A percentile compares a stretch with the other conserved stretches of the same genome.
phyloP scores from a whole-genome alignment of 139 green algal species.

The Coelastrella sp. region DNA sequence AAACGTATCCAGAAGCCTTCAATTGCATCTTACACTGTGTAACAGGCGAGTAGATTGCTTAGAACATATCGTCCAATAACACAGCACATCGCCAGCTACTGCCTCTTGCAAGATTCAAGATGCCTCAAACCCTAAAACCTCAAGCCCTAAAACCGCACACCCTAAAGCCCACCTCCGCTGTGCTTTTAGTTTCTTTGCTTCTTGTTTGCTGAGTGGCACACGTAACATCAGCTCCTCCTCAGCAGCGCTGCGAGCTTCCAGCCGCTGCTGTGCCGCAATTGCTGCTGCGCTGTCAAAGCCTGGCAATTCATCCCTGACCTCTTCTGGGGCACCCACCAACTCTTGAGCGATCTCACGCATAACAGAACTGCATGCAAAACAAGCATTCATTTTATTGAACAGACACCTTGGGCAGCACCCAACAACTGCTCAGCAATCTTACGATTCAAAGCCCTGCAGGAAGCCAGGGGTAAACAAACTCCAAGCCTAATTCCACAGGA shows the following conservation, averaged over 20 bases:
- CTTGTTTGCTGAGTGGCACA: slow-evolving; percentile 85
- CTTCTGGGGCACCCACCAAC: slow-evolving; percentile 83
- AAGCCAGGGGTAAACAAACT: no score
- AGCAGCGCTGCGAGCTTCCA: slow-evolving; percentile 79
- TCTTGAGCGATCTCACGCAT: slow-evolving; percentile 78
- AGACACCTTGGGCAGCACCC: no score
- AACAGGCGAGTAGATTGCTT: no score
- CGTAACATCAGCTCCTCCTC: slow-evolving; percentile 95
- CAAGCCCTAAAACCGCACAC: no score
- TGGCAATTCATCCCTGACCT: slow-evolving; percentile 69
- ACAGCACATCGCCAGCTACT: no score
- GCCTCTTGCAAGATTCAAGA: no score
- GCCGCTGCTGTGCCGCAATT: slow-evolving; percentile 70
- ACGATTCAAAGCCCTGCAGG: no score
- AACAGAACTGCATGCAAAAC: slow-evolving; percentile 60
- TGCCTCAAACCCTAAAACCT: background rate
- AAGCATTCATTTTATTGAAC: background rate
- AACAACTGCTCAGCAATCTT: no score
- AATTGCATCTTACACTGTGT: no score
- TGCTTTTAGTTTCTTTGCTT: slow-evolving; percentile 84
- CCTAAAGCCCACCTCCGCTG: slow-evolving; percentile 35
- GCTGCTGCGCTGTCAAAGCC: slow-evolving; percentile 59
- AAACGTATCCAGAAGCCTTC: no score
- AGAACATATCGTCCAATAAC: no score
- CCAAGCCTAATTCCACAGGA: no score